Conservation (phyloP, 2,329 filamentous ascomycete genomes). For the Fusarium equiseti region DNA sequence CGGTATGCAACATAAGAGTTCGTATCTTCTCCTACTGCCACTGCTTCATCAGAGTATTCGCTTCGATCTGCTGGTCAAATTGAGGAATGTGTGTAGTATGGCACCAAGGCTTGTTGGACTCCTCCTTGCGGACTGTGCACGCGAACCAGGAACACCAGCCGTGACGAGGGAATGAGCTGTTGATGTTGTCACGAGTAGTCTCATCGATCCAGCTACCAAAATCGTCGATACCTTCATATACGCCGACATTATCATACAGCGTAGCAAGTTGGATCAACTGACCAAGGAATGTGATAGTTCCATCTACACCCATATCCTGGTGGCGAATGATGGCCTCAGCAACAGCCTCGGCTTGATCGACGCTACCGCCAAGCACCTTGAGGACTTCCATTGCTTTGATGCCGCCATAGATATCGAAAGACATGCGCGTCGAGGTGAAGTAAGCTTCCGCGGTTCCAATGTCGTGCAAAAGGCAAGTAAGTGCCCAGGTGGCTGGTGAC, state of each 20-base stretch:
- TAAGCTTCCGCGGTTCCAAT: slow-evolving; percentile 46
- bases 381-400: slow-evolving; percentile 15
- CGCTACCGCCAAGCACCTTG: neutral
- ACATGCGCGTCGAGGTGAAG: slow-evolving; percentile 12
- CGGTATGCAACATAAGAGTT: neutral
- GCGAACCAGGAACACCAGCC: slow-evolving; percentile 76
- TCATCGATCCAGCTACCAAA: slow-evolving; percentile 57
- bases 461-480: slow-evolving; percentile 78
- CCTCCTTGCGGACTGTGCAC: slow-evolving; percentile 70
- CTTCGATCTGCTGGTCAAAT: slow-evolving; percentile 67
- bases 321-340: slow-evolving; percentile 17
- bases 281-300: slow-evolving; percentile 8
- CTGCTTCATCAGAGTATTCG: slow-evolving; percentile 67
- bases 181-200: slow-evolving; percentile 59
- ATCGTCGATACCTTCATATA: slow-evolving; percentile 61
- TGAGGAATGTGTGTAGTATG: slow-evolving; percentile 72
- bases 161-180: slow-evolving; percentile 65
- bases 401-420: slow-evolving; percentile 16
- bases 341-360: slow-evolving; percentile 13
- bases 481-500: slow-evolving; percentile 62
- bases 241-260: slow-evolving; percentile 73
- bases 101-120: slow-evolving; percentile 74
- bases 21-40: slow-evolving; percentile 5
- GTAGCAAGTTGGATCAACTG: slow-evolving; percentile 17
- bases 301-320: slow-evolving; percentile 11